Percentiles rank a stretch among this genome's conserved stretches.
phyloP scores from a whole-genome alignment of 2,329 filamentous ascomycete species.

The Microascus cirrosus region DNA sequence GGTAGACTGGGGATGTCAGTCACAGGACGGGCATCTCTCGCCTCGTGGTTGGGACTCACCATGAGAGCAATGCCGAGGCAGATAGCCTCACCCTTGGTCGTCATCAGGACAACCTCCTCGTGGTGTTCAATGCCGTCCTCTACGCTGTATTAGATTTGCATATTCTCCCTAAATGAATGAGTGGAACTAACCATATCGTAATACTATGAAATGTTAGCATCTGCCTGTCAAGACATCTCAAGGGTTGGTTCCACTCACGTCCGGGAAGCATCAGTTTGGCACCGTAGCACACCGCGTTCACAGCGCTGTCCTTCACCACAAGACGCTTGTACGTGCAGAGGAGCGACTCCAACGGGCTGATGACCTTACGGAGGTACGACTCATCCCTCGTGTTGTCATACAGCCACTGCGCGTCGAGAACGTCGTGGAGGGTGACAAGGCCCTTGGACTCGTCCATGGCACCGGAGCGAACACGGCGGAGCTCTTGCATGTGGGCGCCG shows the following conservation, averaged over 20 bases:
- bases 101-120: constrained; percentile 96
- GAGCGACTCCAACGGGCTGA: constrained; percentile 84
- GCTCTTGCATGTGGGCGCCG: constrained; percentile 96
- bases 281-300: constrained; percentile 97
- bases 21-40: neutral
- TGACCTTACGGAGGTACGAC: constrained; percentile 81
- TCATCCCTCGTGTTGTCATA: constrained; percentile 95
- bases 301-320: constrained; percentile 74
- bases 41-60: constrained; percentile 18
- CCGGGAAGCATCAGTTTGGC: constrained; percentile 98
- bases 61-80: constrained; percentile 94
- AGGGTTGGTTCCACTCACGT: constrained; percentile 10
- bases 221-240: neutral
- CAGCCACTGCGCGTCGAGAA: constrained; percentile 91
- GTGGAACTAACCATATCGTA: constrained; percentile 54
- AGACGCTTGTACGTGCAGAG: constrained; percentile 91
- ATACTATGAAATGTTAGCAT: constrained; percentile 29
- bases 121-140: constrained; percentile 81
- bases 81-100: constrained; percentile 97
- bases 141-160: no score
- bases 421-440: constrained; percentile 76
- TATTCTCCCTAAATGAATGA: no score
- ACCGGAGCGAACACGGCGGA: constrained; percentile 84
- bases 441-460: constrained; percentile 87
- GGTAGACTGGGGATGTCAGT: constrained; percentile 43